Evolutionary conservation across 768 basidiomycete species (phyloP).

Genomic region (Saitozyma podzolica): DNA sequence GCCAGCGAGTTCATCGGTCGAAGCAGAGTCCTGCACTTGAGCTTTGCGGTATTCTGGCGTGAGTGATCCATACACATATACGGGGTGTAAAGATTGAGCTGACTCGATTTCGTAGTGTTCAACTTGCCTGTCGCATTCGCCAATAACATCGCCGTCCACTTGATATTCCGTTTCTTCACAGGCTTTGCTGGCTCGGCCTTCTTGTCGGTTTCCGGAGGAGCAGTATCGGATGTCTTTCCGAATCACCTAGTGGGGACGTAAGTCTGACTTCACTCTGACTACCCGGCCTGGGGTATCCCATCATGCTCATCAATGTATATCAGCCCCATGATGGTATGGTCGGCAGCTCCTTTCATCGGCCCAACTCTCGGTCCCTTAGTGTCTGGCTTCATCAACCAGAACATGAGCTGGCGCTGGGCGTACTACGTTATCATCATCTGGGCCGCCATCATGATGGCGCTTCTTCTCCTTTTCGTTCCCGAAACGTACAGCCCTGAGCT

Average conservation of each 20-base stretch:
- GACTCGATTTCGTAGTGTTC: conserved; percentile 50
- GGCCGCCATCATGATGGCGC: conserved; percentile 61
- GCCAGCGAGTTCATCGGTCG: conserved; percentile 64
- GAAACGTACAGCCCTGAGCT: conserved; percentile 72
- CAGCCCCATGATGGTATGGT: conserved; percentile 62
- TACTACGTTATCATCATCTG: conserved; percentile 71
- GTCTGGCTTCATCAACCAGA: conserved; percentile 68
- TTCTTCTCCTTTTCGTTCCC: conserved; percentile 64
- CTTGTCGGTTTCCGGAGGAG: conserved; percentile 65
- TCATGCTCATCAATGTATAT: neutral
- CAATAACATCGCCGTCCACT: conserved; percentile 58
- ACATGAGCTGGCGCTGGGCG: conserved; percentile 64
- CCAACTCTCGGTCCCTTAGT: conserved; percentile 56
- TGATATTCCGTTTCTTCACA: conserved; percentile 65
- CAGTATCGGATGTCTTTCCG: conserved; percentile 62
- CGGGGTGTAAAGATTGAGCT: no score
- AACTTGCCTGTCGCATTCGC: conserved; percentile 71
- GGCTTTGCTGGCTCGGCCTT: conserved; percentile 64
- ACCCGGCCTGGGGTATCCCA: neutral
- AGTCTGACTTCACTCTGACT: conserved; percentile 14
- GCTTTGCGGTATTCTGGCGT: conserved; percentile 63
- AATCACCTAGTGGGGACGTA: conserved; percentile 60
- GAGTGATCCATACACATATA: conserved; percentile 5
- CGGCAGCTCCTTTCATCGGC: conserved; percentile 62
- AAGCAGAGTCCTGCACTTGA: conserved; percentile 64